Evolutionary conservation across 202 grass and related monocot genomes (phyloP), one percentile per base, ranked within the genome.

Genomic region (Thinopyrum obtusiflorum): DNA sequence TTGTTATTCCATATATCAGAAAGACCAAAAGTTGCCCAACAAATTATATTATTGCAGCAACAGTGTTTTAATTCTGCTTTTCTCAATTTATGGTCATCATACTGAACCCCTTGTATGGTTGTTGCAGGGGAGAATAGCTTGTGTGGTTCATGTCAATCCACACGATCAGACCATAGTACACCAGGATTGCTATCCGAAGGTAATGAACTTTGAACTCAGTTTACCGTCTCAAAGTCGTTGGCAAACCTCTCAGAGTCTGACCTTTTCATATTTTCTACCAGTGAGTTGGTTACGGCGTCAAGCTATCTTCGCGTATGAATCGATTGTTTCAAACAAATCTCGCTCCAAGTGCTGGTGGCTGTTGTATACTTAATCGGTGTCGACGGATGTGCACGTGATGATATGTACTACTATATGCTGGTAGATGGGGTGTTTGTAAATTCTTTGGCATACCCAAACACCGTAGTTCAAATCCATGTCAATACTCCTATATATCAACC

Each of bases 141-240:
- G 92, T 17, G 84, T 83, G 49, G 35, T 91, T 77, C 80, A 84
- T 79, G 81, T 91, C 72, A 93, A 91, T 37, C 88, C 92, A 68
- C 83, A 81, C 39, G 62, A 91, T 69, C 59, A 91, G 85, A 91
- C 89, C 49, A 90, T 93, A 2, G 33, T 91, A 62, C 79, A 85
- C 66, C 92, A 93, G 33, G 89, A 93, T 77, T 93, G 92, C 86
- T 93, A 91, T 80, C 88, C 89, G 1, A 89, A 81, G 86, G 88
- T 91, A 80, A 88, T 61, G 4, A 88, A 65, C 33, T 76, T n/a
- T 15, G 11, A 65, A 18, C 55, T 66, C 73, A 26, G 46, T 68
- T 47, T 51, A 62, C 67, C 6, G 28, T n/a, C 4, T 6, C 2
- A 49, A 78, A 14, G 27, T 11, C 78, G 65, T 18, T 5, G 31